Evolutionary conservation across 1,284 basidiomycete species (phyloP).

Genomic region (Moesziomyces sp.): DNA sequence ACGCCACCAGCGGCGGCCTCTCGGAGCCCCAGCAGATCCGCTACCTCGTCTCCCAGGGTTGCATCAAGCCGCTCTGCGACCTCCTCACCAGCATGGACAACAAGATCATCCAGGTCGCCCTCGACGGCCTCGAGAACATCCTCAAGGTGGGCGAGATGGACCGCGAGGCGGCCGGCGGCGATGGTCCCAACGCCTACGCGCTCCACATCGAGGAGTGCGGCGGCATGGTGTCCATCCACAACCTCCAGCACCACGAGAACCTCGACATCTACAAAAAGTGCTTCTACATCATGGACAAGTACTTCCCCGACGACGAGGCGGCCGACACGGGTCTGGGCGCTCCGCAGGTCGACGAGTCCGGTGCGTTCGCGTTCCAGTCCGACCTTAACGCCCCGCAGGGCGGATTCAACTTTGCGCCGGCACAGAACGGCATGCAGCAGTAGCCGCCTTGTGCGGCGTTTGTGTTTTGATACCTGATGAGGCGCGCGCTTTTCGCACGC

Average conservation of each 20-base stretch:
- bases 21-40: slow-evolving; percentile 97
- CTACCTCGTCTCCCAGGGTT: slow-evolving; percentile 96
- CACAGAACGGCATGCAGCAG: slow-evolving; percentile 60
- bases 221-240: slow-evolving; percentile 95
- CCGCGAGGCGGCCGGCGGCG: slow-evolving; percentile 83
- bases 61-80: slow-evolving; percentile 98
- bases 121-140: slow-evolving; percentile 98
- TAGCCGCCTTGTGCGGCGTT: slow-evolving; percentile 2
- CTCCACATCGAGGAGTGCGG: slow-evolving; percentile 93
- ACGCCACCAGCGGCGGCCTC: slow-evolving; percentile 96
- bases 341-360: slow-evolving; percentile 84
- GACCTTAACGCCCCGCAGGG: slow-evolving; percentile 67
- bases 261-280: slow-evolving; percentile 99
- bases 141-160: slow-evolving; percentile 98
- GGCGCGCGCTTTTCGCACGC: not conserved
- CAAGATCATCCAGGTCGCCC: slow-evolving; percentile 98
- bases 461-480: slow-evolving; percentile 27
- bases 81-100: slow-evolving; percentile 98
- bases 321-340: slow-evolving; percentile 76
- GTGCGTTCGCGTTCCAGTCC: slow-evolving; percentile 79
- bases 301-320: slow-evolving; percentile 71
- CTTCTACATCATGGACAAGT: slow-evolving; percentile 81
- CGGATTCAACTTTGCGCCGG: slow-evolving; percentile 63
- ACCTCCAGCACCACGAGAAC: slow-evolving; percentile 99
- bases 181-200: slow-evolving; percentile 91